Evolutionary conservation across 306 rosid species (phyloP).

Genomic region (Castanea mollissima): DNA sequence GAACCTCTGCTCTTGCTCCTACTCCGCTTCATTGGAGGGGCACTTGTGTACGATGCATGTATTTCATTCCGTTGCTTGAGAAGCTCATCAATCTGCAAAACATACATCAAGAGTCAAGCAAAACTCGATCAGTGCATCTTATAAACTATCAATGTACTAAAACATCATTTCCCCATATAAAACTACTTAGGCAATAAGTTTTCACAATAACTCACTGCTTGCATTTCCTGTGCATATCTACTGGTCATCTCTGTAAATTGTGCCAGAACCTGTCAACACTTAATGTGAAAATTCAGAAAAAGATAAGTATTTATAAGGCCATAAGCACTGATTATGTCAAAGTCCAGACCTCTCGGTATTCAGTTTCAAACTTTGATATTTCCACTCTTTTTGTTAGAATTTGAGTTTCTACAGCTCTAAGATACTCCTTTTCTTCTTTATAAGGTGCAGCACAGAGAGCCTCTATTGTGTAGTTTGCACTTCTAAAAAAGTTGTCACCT

Average conservation of each 20-base stretch:
- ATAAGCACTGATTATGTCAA: conserved; percentile 19
- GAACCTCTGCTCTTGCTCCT: conserved; percentile 64
- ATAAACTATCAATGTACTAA: not conserved
- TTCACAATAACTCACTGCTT: conserved; percentile 55
- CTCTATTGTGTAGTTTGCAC: conserved; percentile 92
- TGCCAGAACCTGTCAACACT: conserved; percentile 67
- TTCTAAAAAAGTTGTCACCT: conserved; percentile 98
- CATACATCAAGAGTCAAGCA: not conserved
- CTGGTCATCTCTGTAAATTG: conserved; percentile 95
- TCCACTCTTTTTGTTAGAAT: conserved; percentile 87
- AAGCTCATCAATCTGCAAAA: conserved; percentile 80
- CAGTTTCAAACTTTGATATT: conserved; percentile 89
- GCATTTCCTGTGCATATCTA: conserved; percentile 93
- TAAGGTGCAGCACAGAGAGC: conserved; percentile 75
- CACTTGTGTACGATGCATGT: conserved; percentile 71
- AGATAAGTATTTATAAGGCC: not conserved
- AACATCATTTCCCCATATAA: not conserved
- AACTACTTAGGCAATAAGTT: not conserved
- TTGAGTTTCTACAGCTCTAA: conserved; percentile 73
- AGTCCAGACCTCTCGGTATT: conserved; percentile 81
- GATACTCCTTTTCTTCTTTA: conserved; percentile 67
- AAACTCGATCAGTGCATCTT: not conserved
- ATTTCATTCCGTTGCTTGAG: conserved; percentile 89
- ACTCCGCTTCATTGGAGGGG: conserved; percentile 72
- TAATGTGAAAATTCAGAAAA: conserved; percentile 13